Base-by-base conservation (phyloP, 495 filamentous ascomycete species). In the Podospora australis region DNA sequence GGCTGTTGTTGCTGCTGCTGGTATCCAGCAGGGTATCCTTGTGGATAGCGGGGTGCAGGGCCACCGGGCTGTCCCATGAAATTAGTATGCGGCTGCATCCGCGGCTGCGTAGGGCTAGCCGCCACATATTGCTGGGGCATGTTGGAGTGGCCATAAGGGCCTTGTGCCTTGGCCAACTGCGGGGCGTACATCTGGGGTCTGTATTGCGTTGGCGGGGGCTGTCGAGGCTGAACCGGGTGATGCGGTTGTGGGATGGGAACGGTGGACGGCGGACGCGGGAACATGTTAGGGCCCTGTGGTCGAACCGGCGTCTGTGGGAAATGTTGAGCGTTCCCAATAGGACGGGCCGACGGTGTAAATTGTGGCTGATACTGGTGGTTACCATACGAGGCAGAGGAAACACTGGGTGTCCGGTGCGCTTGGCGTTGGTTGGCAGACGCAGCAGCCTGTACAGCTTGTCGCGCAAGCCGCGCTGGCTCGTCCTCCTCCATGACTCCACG, bases 401-500 rank as follows among this genome's bases (percentile, higher is more conserved):
- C 66, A 44, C 65, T 72, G 2, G 68, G 60, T n/a, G 63, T 54
- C 22, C 71, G 57, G 44, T 70, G 66, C 10, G 58, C 46, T 48
- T 68, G 67, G 36, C 68, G 68, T n/a, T 68, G 57, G 17, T 41
- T 63, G 1, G 55, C 51, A 24, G 49, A 59, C 6, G 57, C 55
- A 25, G 67, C 62, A 9, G 54, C 58, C 46, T 71, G 66, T 5
- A 65, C 56, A 7, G 66, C 65, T 39, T 65, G 56, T 39, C 60
- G 50, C 4, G 60, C 56, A n/a, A 59, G 56, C 7, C 60, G 62
- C 5, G 70, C 66, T 11, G 60, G 68, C 50, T 91, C 87, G 54
- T 95, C 89, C 60, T 90, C 87, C 58, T 95, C 89, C 83, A 95
- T 86, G 11, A 83, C 81, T 3, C 90, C 90, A 43, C 73, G 77